Percentiles rank a stretch among this genome's conserved stretches.
Evolutionary conservation across 768 basidiomycete genomes (phyloP).

Genomic region (Lactarius pseudohatsudake): DNA sequence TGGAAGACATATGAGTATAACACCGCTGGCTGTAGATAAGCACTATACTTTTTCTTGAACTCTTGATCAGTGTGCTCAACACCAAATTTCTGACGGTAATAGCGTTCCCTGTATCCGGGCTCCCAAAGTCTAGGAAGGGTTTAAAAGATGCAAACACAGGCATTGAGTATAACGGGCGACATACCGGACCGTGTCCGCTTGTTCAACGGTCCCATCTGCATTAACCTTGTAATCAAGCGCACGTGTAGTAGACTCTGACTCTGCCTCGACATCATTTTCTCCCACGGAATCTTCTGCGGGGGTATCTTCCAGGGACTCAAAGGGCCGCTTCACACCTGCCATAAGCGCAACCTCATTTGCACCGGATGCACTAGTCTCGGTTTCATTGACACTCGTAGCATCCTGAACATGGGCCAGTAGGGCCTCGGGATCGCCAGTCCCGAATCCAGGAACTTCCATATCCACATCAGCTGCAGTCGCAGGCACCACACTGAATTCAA

Average conservation of each 20-base stretch:
- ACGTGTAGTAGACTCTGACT: conserved; percentile 41
- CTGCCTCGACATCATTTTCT: conserved; percentile 32
- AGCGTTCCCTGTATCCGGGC: conserved; percentile 92
- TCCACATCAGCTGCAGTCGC: conserved; percentile 26
- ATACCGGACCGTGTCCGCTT: conserved; percentile 90
- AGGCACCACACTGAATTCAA: conserved; percentile 31
- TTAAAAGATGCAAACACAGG: conserved; percentile 21
- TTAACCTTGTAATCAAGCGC: conserved; percentile 72
- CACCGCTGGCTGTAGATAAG: conserved; percentile 5
- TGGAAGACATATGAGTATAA: conserved; percentile 36
- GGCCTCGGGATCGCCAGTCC: conserved; percentile 28
- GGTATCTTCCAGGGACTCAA: conserved; percentile 34
- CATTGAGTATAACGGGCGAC: conserved; percentile 34
- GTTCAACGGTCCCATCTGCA: conserved; percentile 90
- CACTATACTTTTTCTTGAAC: conserved; percentile 67
- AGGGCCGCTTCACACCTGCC: conserved; percentile 47
- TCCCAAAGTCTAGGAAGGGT: conserved; percentile 75
- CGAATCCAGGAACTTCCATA: conserved; percentile 42
- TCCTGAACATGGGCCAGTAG: conserved; percentile 13
- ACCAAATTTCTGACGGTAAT: conserved; percentile 92
- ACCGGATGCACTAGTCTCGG: conserved; percentile 15
- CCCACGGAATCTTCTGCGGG: conserved; percentile 31
- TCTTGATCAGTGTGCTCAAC: conserved; percentile 66
- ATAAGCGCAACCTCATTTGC: conserved; percentile 30
- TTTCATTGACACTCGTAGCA: conserved; percentile 12